Evolutionary conservation across 495 filamentous ascomycete species (phyloP).

Genomic region (Neurospora intermedia): DNA sequence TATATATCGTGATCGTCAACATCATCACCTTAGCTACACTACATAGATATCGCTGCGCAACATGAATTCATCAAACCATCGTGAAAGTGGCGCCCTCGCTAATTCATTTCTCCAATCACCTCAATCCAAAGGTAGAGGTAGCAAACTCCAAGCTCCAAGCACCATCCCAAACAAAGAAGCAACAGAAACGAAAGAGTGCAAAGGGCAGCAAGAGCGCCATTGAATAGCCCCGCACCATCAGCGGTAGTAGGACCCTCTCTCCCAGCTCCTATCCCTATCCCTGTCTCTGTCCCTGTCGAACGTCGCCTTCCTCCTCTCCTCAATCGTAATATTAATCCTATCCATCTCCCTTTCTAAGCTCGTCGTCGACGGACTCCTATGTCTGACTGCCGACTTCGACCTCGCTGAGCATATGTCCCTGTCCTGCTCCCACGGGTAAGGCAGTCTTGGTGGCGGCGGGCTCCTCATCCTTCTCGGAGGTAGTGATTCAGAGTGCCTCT

Average conservation of each 20-base stretch:
- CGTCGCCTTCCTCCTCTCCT: neutral
- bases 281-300: neutral
- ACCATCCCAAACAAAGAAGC: neutral
- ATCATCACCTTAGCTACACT: neutral
- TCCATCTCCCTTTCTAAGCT: conserved; percentile 4
- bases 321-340: conserved; percentile 6
- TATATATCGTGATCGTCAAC: neutral
- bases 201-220: no score
- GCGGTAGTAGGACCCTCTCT: neutral
- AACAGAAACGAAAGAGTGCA: neutral
- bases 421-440: neutral
- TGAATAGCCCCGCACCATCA: neutral
- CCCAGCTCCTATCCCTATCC: neutral
- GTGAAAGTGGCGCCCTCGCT: neutral
- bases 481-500: neutral
- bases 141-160: neutral
- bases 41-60: neutral
- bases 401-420: neutral
- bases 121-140: neutral
- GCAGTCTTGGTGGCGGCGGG: neutral
- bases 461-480: conserved; percentile 1
- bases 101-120: neutral
- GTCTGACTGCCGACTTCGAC: neutral
- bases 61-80: neutral
- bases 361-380: neutral